Evolutionary conservation across 345 rosid genomes (phyloP).

Genomic region (Eucalyptus regnans): DNA sequence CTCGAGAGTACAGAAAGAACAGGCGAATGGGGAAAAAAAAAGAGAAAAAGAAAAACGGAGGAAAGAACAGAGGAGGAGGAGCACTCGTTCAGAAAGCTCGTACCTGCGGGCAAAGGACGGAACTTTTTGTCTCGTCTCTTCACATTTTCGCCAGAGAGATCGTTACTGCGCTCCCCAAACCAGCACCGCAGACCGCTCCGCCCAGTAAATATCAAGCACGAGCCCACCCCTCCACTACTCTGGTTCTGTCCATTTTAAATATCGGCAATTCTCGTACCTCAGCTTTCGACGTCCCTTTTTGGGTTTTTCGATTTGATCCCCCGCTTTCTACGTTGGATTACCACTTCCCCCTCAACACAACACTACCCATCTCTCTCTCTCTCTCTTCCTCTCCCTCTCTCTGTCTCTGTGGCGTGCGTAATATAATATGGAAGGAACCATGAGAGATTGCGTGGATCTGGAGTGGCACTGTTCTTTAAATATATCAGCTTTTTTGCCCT

Average conservation of each 20-base stretch:
- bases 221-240: background rate
- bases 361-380: background rate
- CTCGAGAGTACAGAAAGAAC: background rate
- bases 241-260: background rate
- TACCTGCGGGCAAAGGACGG: background rate
- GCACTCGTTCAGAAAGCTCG: background rate
- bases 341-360: slow-evolving; percentile 14
- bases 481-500: background rate
- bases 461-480: background rate
- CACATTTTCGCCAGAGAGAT: background rate
- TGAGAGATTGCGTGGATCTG: background rate
- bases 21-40: background rate
- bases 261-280: background rate
- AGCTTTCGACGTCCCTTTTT: background rate
- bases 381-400: background rate
- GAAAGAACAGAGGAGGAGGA: background rate
- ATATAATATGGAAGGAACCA: background rate
- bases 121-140: background rate
- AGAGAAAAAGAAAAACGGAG: background rate
- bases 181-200: background rate
- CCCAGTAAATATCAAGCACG: background rate
- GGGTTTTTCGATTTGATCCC: background rate
- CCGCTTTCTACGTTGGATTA: slow-evolving; percentile 31
- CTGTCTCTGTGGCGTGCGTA: background rate
- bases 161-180: background rate